Evolutionary conservation across 495 filamentous ascomycete genomes (phyloP), one percentile per base, ranked within the genome.

Genomic region (Gamarada debralockiae): DNA sequence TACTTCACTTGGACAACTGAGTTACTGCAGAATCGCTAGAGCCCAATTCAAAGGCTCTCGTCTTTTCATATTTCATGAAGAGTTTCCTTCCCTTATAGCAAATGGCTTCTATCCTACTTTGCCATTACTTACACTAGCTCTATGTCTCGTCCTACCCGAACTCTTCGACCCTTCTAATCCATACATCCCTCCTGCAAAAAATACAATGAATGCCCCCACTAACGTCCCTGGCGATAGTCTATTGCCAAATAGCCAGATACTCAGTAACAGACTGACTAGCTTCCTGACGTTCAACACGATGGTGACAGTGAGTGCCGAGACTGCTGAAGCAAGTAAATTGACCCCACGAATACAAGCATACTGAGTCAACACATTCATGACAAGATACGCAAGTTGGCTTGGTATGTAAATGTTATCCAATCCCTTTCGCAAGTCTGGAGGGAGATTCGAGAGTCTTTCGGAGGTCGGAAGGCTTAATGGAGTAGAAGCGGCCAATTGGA

Each of bases 211-310:
- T 1, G 92, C 91, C 20, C 93, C 93, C 13, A 89, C 50, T 36
- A 95, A 64, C 38, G 96, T 92, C 33, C 88, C 84, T 2, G 73
- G 67, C 0, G 82, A 78, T 56, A 98, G 68, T 27, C 77, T 62
- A 63, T 97, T 96, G 8, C 92, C 93, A 69, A 98, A 98, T 2
- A 97, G 65, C 75, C 87, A 90, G 54, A 97, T 91, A 53, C 92
- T 97, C 34, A 97, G 61, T 55, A 96, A 65, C 50, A 97, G 77
- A 53, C 89, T 95, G 17, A 95, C 84, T n/a, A 98, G 74, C 68
- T 98, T 98, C 60, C 93, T 79, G 43, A 98, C 85, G 66, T 97
- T 98, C 22, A 98, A 77, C 27, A 96, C 88, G 37, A 98, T 93
- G 1, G 92, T 96, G 14, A 98, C 93, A 0, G 92, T 97, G 45